A percentile compares a stretch with the other conserved stretches of the same genome.
Conservation (phyloP, 257 asterid species). For the Gynochthodes officinalis region DNA sequence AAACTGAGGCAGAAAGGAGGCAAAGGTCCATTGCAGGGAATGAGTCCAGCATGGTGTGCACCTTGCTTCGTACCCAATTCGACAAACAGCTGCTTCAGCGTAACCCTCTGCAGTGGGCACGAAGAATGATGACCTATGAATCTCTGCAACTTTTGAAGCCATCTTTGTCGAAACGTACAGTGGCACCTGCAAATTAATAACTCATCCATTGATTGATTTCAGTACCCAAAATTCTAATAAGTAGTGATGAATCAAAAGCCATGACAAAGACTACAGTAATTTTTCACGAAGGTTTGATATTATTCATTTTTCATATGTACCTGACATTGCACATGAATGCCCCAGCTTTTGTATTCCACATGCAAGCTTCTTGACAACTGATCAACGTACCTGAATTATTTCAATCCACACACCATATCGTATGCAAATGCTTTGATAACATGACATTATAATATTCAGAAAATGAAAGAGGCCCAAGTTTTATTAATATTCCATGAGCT, state of each 20-base stretch:
- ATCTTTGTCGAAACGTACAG: constrained; percentile 66
- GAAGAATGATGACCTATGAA: constrained; percentile 51
- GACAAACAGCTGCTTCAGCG: constrained; percentile 51
- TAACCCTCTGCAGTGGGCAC: constrained; percentile 57
- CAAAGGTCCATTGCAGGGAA: constrained; percentile 61
- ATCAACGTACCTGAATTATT: constrained; percentile 66
- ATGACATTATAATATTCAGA: too few species aligned
- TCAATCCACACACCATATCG: background rate
- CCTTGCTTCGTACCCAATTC: constrained; percentile 51
- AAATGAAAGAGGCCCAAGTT: too few species aligned
- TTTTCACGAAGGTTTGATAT: too few species aligned
- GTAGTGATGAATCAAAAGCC: too few species aligned
- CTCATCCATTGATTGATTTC: background rate
- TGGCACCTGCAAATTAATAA: constrained; percentile 66
- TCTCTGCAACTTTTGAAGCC: constrained; percentile 64
- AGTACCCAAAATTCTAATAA: background rate
- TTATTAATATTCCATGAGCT: too few species aligned
- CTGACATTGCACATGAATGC: constrained; percentile 83
- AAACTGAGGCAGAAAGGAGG: constrained; percentile 48
- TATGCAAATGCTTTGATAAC: background rate
- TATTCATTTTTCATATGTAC: constrained; percentile 30
- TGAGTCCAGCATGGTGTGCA: constrained; percentile 86
- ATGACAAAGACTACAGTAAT: too few species aligned
- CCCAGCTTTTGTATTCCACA: constrained; percentile 53
- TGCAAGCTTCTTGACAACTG: constrained; percentile 65